Evolutionary conservation across 176 grass and related monocot genomes (phyloP), one percentile per base, ranked within the genome.

Genomic region (Cenchrus purpureus): DNA sequence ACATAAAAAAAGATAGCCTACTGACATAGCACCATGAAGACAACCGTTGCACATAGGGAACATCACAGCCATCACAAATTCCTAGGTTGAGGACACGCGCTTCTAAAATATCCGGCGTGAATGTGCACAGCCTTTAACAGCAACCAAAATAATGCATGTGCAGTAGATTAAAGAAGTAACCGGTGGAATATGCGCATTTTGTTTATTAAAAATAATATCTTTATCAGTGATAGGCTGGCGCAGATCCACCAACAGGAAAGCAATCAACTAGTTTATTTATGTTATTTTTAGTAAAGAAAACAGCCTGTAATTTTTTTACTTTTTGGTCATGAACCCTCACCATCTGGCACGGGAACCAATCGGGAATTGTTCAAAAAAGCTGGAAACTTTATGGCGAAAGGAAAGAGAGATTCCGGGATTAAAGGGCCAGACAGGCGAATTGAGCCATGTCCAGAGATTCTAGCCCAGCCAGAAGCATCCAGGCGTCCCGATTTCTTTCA

Each of bases 351-450:
- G 60, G n/a, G 77, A 69, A 85, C 53, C 68, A 74, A 89, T 79
- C 40, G n/a, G 50, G 42, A 34, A 34, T 31, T 90, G 42, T 83
- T 67, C 16, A 50, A 86, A 86, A 57, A 86, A 81, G 10, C 10
- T 22, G 4, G 28, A 78, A 49, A 16, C 19, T 82, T 86, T 77
- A 22, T 22, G 4, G 37, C 7, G 61, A 46, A 90, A 77, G 37
- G 73, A 77, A 50, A 82, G 34, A 82, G 28, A 82, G 46, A 73
- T 90, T 90, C 88, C 65, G 43, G 37, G 83, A 77, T 71, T 72
- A 67, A 19, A 25, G 25, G 67, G 7, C 52, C 6, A 44, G 55
- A 54, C 72, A 12, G 32, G 60, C n/a, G 29, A 32, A 70, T 80
- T 84, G 31, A 20, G 69, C 53, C 80, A 87, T 74, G 75, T 32